Conservation (phyloP, 768 basidiomycete genomes). For the Boletus fagicola region DNA sequence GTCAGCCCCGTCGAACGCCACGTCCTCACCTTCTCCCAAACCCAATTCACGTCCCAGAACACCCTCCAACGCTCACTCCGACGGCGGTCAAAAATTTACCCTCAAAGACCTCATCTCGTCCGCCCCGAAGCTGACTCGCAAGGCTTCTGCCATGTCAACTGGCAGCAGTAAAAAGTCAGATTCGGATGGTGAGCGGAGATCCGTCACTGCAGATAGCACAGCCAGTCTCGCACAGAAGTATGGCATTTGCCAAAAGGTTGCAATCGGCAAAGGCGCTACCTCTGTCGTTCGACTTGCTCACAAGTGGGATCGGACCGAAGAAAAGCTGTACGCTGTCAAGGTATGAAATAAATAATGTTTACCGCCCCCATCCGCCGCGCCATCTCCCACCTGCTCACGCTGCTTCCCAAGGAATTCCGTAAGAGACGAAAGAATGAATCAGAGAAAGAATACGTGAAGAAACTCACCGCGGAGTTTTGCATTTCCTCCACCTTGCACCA, state of each 20-base stretch:
- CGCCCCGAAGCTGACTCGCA: conserved; percentile 74
- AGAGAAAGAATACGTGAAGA: conserved; percentile 99
- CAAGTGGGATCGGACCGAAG: conserved; percentile 96
- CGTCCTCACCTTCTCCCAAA: conserved; percentile 16
- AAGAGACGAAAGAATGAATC: conserved; percentile 97
- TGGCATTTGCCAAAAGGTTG: conserved; percentile 93
- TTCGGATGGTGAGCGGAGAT: conserved; percentile 52
- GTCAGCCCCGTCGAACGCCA: conserved; percentile 20
- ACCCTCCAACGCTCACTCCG: conserved; percentile 52
- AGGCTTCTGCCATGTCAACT: conserved; percentile 68
- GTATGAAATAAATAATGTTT: conserved; percentile 41
- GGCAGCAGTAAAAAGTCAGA: conserved; percentile 65
- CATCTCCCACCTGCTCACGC: not conserved
- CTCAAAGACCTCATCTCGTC: conserved; percentile 76
- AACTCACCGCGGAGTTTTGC: conserved; percentile 98
- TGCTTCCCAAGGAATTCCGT: conserved; percentile 80
- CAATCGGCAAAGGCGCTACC: conserved; percentile 98
- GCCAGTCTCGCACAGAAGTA: conserved; percentile 82
- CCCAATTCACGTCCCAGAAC: conserved; percentile 34
- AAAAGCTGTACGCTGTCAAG: conserved; percentile 98
- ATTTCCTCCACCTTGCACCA: conserved; percentile 96
- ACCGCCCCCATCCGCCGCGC: not conserved
- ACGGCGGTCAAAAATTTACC: conserved; percentile 71
- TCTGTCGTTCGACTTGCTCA: conserved; percentile 95
- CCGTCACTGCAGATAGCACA: conserved; percentile 50